These are phyloP conservation scores for Aspergillus bridgeri DNA, from an alignment of 495 filamentous ascomycete genomes.

Conservation along the genomic window DNA sequence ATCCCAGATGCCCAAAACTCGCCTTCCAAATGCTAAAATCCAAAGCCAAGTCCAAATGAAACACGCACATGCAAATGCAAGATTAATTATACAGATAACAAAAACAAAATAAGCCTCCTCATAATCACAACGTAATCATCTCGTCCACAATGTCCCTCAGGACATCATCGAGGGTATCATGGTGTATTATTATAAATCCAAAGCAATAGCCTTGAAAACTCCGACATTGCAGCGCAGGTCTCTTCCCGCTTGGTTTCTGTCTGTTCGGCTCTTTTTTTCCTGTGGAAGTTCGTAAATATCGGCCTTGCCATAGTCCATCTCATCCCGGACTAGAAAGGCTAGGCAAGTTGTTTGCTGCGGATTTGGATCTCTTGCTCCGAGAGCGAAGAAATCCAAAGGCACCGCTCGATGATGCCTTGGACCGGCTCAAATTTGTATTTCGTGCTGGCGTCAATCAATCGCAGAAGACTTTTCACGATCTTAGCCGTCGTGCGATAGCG, in stretches of 20 bases:
- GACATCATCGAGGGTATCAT: constrained; percentile 9
- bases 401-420: constrained; percentile 82
- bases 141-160: not conserved
- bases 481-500: constrained; percentile 82
- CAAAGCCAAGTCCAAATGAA: too few relatives aligned
- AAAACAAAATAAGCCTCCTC: not conserved
- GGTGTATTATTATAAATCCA: not conserved
- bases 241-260: not conserved
- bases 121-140: not conserved
- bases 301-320: not conserved
- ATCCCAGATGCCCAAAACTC: not conserved
- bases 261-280: not conserved
- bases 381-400: constrained; percentile 91
- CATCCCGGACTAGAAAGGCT: constrained; percentile 5
- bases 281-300: not conserved
- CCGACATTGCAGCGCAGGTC: not conserved
- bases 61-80: not conserved
- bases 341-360: constrained; percentile 54
- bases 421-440: constrained; percentile 83
- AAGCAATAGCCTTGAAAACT: not conserved
- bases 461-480: constrained; percentile 90
- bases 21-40: too few relatives aligned
- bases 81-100: not conserved
- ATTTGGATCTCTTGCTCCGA: constrained; percentile 76
- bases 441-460: constrained; percentile 87